Percentiles rank a stretch among this genome's conserved stretches.
These are phyloP conservation scores for Fraxinus greggii DNA, from an alignment of 305 asterid genomes.

Conservation along the genomic window DNA sequence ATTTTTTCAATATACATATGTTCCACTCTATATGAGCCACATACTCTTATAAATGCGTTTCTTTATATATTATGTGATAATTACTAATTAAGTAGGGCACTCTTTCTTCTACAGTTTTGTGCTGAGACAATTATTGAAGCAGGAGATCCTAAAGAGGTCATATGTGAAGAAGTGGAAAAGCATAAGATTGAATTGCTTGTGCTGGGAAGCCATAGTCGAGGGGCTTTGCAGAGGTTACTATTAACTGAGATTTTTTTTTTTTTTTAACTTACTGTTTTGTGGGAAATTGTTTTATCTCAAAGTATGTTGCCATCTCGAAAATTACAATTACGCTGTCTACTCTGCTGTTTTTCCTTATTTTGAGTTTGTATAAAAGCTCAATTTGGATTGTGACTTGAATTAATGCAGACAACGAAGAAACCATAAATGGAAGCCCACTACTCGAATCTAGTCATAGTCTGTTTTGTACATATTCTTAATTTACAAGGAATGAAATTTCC, in stretches of 20 bases:
- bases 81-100: background rate
- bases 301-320: background rate
- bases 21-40: background rate
- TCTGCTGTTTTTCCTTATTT: background rate
- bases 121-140: constrained; percentile 44
- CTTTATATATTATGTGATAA: background rate
- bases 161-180: constrained; percentile 54
- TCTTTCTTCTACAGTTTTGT: constrained; percentile 33
- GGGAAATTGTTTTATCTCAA: background rate
- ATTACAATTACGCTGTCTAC: background rate
- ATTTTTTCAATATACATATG: background rate
- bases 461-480: background rate
- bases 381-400: background rate
- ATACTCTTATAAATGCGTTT: background rate
- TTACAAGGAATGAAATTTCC: background rate
- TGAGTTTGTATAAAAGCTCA: background rate
- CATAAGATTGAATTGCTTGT: constrained; percentile 40
- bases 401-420: background rate
- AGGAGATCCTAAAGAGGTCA: constrained; percentile 53
- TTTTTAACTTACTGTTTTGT: background rate
- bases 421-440: background rate
- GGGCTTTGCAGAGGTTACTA: constrained; percentile 48
- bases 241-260: no score
- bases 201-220: constrained; percentile 50
- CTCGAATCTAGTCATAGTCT: background rate